Evolutionary conservation across 345 rosid genomes (phyloP).

Genomic region (Streptanthus diversifolius): DNA sequence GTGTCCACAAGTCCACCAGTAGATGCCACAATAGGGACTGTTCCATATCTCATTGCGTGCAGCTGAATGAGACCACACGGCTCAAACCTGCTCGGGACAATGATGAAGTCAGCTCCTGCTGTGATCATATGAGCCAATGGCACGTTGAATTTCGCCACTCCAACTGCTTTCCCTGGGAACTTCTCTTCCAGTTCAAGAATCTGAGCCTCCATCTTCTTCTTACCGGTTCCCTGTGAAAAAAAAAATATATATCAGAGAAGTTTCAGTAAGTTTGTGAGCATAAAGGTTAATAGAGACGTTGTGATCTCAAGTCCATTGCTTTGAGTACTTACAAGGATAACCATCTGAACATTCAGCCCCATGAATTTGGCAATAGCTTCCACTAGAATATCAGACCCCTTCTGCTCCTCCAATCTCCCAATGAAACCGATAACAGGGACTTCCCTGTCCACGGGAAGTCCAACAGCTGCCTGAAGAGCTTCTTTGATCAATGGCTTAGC

Average conservation of each 20-base stretch:
- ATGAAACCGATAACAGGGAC: conserved; percentile 90
- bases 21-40: conserved; percentile 89
- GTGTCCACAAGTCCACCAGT: conserved; percentile 98
- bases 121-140: conserved; percentile 86
- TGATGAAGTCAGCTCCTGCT: conserved; percentile 84
- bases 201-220: conserved; percentile 72
- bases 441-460: conserved; percentile 78
- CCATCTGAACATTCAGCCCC: conserved; percentile 62
- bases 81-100: conserved; percentile 89
- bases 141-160: conserved; percentile 73
- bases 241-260: background rate
- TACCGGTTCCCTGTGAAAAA: conserved; percentile 77
- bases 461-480: conserved; percentile 86
- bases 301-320: background rate
- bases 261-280: background rate
- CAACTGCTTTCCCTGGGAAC: conserved; percentile 70
- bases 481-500: conserved; percentile 91
- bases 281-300: background rate
- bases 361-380: conserved; percentile 64
- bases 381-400: conserved; percentile 88
- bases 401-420: conserved; percentile 95
- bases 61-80: conserved; percentile 98
- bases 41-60: conserved; percentile 98
- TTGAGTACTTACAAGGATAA: conserved; percentile 62
- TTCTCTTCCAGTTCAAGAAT: conserved; percentile 55